These are phyloP conservation scores for Pseudoperonospora humuli DNA, from an alignment of 352 stramenopile species.

Conservation along the genomic window DNA sequence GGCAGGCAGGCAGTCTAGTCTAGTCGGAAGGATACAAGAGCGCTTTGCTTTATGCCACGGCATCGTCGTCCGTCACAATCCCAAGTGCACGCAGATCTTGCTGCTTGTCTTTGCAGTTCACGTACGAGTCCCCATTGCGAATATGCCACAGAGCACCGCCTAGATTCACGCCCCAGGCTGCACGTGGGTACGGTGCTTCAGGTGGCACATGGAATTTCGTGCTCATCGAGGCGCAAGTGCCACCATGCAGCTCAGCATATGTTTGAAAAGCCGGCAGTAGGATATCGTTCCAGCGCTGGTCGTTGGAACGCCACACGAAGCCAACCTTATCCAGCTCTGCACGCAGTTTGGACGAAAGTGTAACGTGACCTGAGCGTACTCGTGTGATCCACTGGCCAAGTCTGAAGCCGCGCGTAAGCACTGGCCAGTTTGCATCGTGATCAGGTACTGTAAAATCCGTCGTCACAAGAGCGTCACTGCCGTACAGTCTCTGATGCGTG, in stretches of 20 bases:
- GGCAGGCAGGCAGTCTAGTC: no score
- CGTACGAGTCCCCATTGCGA: slow-evolving; percentile 74
- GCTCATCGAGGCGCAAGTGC: slow-evolving; percentile 56
- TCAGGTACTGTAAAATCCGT: slow-evolving; percentile 68
- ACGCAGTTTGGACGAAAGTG: slow-evolving; percentile 30
- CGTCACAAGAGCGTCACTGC: slow-evolving; percentile 38
- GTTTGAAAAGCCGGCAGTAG: slow-evolving; percentile 56
- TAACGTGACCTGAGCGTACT: slow-evolving; percentile 37
- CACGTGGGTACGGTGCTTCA: slow-evolving; percentile 42
- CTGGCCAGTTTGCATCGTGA: slow-evolving; percentile 43
- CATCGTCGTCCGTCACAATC: slow-evolving; percentile 30
- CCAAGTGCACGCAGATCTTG: slow-evolving; percentile 46
- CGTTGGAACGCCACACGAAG: slow-evolving; percentile 69
- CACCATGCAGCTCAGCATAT: slow-evolving; percentile 45
- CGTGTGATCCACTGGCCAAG: slow-evolving; percentile 73
- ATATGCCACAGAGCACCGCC: slow-evolving; percentile 78
- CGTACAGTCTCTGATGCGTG: slow-evolving; percentile 40
- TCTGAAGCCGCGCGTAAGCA: slow-evolving; percentile 43
- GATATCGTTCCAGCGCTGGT: slow-evolving; percentile 57
- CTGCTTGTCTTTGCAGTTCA: slow-evolving; percentile 56
- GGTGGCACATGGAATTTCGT: slow-evolving; percentile 69
- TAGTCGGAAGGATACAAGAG: not conserved
- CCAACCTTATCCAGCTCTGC: slow-evolving; percentile 51
- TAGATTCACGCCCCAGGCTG: slow-evolving; percentile 64
- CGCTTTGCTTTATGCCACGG: slow-evolving; percentile 9